Conservation (phyloP, 352 stramenopile genomes). For the Globisporangium paroecandrum region DNA sequence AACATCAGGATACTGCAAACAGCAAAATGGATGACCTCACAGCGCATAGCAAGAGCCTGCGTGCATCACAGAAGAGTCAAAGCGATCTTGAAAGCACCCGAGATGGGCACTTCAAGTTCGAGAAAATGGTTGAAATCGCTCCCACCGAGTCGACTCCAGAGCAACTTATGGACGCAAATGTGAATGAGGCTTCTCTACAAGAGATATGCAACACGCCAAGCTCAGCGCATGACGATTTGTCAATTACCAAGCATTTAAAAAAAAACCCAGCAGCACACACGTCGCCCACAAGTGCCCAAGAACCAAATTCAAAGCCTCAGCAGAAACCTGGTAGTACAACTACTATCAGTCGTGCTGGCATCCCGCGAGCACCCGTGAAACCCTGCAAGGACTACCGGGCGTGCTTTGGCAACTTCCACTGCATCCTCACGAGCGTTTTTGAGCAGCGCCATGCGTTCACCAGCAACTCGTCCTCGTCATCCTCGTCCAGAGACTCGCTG, state of each 20-base stretch:
- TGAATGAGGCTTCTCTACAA: background rate
- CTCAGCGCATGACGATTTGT: background rate
- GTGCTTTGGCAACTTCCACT: constrained; percentile 73
- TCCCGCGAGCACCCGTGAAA: constrained; percentile 15
- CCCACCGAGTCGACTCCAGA: background rate
- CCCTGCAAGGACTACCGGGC: constrained; percentile 48
- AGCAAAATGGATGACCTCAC: background rate
- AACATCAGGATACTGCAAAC: background rate
- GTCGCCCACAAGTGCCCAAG: background rate
- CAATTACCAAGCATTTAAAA: background rate
- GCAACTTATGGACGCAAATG: too few relatives aligned
- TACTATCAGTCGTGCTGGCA: background rate
- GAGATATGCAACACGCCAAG: background rate
- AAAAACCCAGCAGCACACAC: background rate
- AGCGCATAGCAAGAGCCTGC: background rate
- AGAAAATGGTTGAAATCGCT: background rate
- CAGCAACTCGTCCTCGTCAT: constrained; percentile 2
- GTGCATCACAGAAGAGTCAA: background rate
- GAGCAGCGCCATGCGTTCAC: constrained; percentile 37
- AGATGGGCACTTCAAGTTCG: background rate
- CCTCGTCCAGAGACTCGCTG: constrained; percentile 16
- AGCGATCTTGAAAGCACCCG: background rate
- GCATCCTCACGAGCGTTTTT: constrained; percentile 69
- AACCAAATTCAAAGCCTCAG: background rate
- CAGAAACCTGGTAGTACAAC: background rate